Evolutionary conservation across 305 asterid species (phyloP).

Genomic region (Fraxinus ornus): DNA sequence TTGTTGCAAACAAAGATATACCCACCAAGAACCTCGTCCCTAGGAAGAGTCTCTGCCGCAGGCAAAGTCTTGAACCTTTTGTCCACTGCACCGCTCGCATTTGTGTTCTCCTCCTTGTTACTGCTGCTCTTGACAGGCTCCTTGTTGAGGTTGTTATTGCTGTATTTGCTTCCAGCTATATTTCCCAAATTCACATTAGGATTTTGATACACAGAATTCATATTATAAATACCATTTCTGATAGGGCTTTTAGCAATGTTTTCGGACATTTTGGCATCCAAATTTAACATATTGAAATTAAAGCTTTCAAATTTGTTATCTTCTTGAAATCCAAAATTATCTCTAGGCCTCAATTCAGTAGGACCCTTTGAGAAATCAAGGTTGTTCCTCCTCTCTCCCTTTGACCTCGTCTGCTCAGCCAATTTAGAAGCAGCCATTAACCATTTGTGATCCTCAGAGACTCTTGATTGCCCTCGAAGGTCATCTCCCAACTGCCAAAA

Average conservation of each 20-base stretch:
- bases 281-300: constrained; percentile 63
- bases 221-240: constrained; percentile 51
- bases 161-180: constrained; percentile 53
- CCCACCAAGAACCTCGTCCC: constrained; percentile 94
- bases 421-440: constrained; percentile 70
- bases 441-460: constrained; percentile 84
- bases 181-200: constrained; percentile 45
- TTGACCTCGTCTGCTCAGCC: constrained; percentile 80
- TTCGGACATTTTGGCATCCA: constrained; percentile 58
- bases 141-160: constrained; percentile 43
- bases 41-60: constrained; percentile 87
- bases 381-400: constrained; percentile 70
- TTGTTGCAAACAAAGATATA: constrained; percentile 96
- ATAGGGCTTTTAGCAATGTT: constrained; percentile 42
- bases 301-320: constrained; percentile 73
- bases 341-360: constrained; percentile 59
- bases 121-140: constrained; percentile 36
- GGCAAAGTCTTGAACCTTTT: constrained; percentile 95
- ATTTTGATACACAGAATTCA: constrained; percentile 60
- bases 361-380: constrained; percentile 76
- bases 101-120: constrained; percentile 49
- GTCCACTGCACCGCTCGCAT: constrained; percentile 48
- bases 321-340: constrained; percentile 54
- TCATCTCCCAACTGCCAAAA: constrained; percentile 93
- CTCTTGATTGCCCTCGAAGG: constrained; percentile 85